A percentile compares a stretch with the other conserved stretches of the same genome.
phyloP scores from a whole-genome alignment of 306 rosid species.

The Oemleria cerasiformis region DNA sequence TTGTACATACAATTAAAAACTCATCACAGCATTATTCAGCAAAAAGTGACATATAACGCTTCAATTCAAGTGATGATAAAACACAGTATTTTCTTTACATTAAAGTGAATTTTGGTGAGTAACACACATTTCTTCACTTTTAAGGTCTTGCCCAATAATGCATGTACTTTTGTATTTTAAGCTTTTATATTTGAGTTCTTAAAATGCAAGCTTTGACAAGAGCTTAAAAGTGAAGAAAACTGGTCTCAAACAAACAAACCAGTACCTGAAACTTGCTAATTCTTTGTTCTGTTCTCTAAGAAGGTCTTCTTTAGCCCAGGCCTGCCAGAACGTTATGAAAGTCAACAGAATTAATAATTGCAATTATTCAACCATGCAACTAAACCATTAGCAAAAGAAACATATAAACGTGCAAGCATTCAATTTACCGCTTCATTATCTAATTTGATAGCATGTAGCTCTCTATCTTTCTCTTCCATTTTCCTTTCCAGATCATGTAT shows the following conservation, averaged over 20 bases:
- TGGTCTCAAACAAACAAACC: slow-evolving; percentile 11
- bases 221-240: background rate
- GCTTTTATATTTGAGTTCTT: too few relatives aligned
- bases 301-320: slow-evolving; percentile 95
- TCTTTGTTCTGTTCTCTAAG: slow-evolving; percentile 87
- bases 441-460: slow-evolving; percentile 71
- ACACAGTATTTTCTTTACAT: background rate
- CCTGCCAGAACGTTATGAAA: slow-evolving; percentile 42
- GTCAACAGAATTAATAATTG: background rate
- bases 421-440: slow-evolving; percentile 90
- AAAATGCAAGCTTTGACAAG: background rate
- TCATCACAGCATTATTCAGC: slow-evolving; percentile 7
- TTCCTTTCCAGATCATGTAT: slow-evolving; percentile 77
- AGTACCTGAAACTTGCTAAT: slow-evolving; percentile 78
- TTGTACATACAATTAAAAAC: slow-evolving; percentile 5
- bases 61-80: background rate
- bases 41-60: background rate
- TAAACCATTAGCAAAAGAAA: background rate
- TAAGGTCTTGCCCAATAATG: too few relatives aligned
- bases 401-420: slow-evolving; percentile 20
- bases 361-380: slow-evolving; percentile 7
- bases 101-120: background rate
- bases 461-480: slow-evolving; percentile 87
- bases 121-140: too few relatives aligned
- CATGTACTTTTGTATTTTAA: too few relatives aligned